Evolutionary conservation across 2,329 filamentous ascomycete species (phyloP).

Genomic region (Dothideomycetes sp.): DNA sequence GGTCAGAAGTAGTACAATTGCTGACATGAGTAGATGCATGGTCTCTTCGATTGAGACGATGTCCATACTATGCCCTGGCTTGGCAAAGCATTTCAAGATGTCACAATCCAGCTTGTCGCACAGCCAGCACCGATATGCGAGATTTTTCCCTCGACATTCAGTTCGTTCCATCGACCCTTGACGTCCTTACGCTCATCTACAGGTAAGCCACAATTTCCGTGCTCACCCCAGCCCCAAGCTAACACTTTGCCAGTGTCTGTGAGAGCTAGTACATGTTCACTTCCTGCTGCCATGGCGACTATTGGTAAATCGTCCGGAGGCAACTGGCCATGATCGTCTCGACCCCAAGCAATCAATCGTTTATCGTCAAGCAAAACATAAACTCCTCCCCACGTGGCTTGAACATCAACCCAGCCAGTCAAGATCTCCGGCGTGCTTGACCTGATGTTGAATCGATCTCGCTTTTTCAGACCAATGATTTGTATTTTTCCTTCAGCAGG

Average conservation of each 20-base stretch:
- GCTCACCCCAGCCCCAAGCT: constrained; percentile 94
- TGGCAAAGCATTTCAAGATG: constrained; percentile 20
- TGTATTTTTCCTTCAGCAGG: constrained; percentile 49
- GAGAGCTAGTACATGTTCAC: constrained; percentile 77
- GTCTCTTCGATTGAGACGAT: constrained; percentile 29
- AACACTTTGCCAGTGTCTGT: constrained; percentile 57
- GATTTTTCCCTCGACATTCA: constrained; percentile 48
- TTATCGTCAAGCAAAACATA: constrained; percentile 59
- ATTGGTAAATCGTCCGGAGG: constrained; percentile 56
- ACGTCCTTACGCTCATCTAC: constrained; percentile 55
- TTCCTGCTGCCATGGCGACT: constrained; percentile 65
- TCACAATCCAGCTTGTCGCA: constrained; percentile 74
- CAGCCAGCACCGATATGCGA: constrained; percentile 69
- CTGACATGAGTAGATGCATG: constrained; percentile 26
- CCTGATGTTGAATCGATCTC: constrained; percentile 47
- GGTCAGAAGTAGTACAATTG: constrained; percentile 22
- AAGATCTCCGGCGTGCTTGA: constrained; percentile 42
- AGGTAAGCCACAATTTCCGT: constrained; percentile 82
- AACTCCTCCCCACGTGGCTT: constrained; percentile 74
- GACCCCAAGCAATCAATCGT: constrained; percentile 63
- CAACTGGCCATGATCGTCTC: constrained; percentile 77
- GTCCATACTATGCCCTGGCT: not conserved
- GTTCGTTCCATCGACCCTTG: constrained; percentile 58
- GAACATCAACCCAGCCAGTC: constrained; percentile 56
- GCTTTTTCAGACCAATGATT: constrained; percentile 69